These are phyloP conservation scores for Malus sylvestris DNA, from an alignment of 306 rosid species.

Conservation along the genomic window DNA sequence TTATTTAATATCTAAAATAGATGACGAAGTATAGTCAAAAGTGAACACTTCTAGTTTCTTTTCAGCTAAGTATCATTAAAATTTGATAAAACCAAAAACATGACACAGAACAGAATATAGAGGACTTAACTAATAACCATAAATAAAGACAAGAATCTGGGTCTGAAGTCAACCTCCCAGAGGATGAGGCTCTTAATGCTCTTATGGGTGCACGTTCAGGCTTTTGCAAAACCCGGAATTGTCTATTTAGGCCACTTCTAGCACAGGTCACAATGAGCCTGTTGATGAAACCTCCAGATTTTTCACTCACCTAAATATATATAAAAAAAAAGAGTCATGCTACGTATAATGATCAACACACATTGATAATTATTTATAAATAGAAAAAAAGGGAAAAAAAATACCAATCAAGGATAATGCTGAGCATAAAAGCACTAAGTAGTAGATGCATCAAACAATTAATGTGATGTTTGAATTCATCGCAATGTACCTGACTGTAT, in stretches of 20 bases:
- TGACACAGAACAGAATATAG: slow-evolving; percentile 1
- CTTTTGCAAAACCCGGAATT: slow-evolving; percentile 91
- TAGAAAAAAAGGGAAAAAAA: background rate
- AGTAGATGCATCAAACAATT: slow-evolving; percentile 9
- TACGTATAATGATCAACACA: slow-evolving; percentile 2
- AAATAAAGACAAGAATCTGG: slow-evolving; percentile 10
- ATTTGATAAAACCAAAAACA: background rate
- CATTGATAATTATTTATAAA: background rate
- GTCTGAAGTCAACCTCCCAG: slow-evolving; percentile 78
- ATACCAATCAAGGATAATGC: background rate
- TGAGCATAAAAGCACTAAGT: background rate
- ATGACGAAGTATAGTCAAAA: background rate
- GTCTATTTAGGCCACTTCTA: slow-evolving; percentile 90
- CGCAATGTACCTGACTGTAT: slow-evolving; percentile 62
- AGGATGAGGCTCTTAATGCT: slow-evolving; percentile 93
- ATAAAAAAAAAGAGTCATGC: background rate
- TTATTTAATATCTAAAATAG: background rate
- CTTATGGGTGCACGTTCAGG: slow-evolving; percentile 97
- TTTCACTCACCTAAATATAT: slow-evolving; percentile 68
- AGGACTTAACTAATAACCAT: slow-evolving; percentile 10
- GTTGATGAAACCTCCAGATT: slow-evolving; percentile 87
- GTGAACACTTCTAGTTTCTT: background rate
- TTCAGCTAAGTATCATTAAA: background rate
- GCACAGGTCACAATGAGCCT: slow-evolving; percentile 81
- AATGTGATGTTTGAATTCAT: slow-evolving; percentile 10